Conservation (phyloP, 2,329 filamentous ascomycete species). For the Microdochium bolleyi region DNA sequence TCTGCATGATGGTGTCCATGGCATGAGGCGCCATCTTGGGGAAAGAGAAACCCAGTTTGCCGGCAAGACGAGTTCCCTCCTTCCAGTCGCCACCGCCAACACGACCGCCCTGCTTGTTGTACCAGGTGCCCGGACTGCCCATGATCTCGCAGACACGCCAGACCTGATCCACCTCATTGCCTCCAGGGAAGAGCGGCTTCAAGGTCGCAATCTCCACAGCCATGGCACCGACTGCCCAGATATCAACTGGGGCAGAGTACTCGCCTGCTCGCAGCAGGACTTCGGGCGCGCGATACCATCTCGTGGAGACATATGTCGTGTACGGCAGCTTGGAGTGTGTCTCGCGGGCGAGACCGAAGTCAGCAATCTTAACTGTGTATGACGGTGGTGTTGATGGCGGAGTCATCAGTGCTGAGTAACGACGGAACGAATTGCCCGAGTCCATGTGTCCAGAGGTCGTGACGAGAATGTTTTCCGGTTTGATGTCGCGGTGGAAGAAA, state of each 20-base stretch:
- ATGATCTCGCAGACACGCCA: constrained; percentile 99
- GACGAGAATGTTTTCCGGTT: constrained; percentile 97
- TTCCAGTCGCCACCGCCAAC: constrained; percentile 97
- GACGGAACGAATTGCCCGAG: constrained; percentile 73
- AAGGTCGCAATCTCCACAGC: constrained; percentile 94
- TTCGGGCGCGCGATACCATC: constrained; percentile 97
- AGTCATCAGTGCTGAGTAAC: constrained; percentile 89
- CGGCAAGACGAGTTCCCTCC: constrained; percentile 83
- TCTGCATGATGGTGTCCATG: constrained; percentile 86
- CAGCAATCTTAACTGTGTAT: constrained; percentile 97
- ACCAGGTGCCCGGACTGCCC: constrained; percentile 98
- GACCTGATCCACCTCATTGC: constrained; percentile 97
- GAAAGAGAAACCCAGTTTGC: constrained; percentile 97
- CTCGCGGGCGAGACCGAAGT: constrained; percentile 95
- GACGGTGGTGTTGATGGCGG: constrained; percentile 88
- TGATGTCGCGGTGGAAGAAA: constrained; percentile 99
- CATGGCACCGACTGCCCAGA: constrained; percentile 98
- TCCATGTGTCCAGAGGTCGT: constrained; percentile 84
- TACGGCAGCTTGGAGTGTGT: constrained; percentile 95
- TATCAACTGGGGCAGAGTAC: constrained; percentile 95
- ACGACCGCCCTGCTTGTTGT: constrained; percentile 78
- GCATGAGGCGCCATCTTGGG: constrained; percentile 98
- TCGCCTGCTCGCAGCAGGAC: constrained; percentile 89
- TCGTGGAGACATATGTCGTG: constrained; percentile 95
- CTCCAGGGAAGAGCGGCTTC: constrained; percentile 93